phyloP scores from a whole-genome alignment of 208 protist species.

The Crithidia brevicula region DNA sequence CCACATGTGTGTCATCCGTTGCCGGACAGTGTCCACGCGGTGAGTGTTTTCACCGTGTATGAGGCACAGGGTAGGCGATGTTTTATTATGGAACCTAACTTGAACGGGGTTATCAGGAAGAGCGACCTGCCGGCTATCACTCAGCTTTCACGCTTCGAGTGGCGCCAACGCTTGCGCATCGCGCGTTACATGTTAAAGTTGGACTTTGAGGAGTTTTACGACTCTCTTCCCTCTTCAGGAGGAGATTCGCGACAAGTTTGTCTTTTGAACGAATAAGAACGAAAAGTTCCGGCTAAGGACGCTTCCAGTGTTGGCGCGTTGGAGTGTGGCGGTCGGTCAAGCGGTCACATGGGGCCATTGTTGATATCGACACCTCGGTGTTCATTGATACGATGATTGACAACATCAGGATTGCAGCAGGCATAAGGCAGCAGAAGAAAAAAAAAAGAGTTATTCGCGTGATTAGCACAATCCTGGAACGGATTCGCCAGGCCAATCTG shows the following conservation, averaged over 20 bases:
- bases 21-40: constrained; percentile 3
- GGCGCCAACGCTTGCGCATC: neutral
- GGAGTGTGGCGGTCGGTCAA: constrained; percentile 3
- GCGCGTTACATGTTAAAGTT: neutral
- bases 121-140: neutral
- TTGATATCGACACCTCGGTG: neutral
- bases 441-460: neutral
- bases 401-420: neutral
- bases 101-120: neutral
- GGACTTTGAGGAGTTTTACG: neutral
- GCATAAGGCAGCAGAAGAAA: neutral
- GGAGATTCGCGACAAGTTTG: neutral
- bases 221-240: neutral
- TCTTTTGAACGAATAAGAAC: neutral
- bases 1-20: neutral
- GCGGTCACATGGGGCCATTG: neutral
- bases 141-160: neutral
- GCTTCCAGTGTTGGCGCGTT: neutral
- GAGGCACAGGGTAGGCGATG: constrained; percentile 3
- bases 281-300: neutral
- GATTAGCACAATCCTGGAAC: constrained; percentile 3
- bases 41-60: neutral
- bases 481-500: constrained; percentile 21
- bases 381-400: neutral
- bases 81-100: neutral